These are phyloP conservation scores for Corymbia calophylla DNA, from an alignment of 441 rosid genomes.

Conservation along the genomic window DNA sequence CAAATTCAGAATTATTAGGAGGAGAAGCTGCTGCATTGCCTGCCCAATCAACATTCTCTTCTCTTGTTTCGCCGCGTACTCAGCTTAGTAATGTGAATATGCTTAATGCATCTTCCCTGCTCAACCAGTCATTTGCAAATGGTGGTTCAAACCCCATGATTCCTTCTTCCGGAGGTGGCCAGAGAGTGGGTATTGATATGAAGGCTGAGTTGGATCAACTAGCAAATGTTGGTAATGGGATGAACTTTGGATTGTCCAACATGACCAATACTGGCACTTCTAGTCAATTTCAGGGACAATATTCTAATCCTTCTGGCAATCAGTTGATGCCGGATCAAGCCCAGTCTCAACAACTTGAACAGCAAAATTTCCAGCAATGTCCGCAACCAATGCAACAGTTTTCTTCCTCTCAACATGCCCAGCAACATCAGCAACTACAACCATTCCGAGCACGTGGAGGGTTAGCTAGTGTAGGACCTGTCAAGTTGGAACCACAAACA, in stretches of 20 bases:
- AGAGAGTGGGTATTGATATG: constrained; percentile 11
- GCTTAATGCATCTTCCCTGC: constrained; percentile 21
- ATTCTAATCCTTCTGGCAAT: constrained; percentile 17
- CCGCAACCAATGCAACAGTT: constrained; percentile 30
- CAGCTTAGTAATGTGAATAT: constrained; percentile 58
- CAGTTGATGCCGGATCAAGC: constrained; percentile 8
- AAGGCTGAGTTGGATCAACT: constrained; percentile 18
- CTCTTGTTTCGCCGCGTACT: constrained; percentile 58
- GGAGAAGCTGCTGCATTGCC: constrained; percentile 69
- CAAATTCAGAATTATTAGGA: constrained; percentile 75
- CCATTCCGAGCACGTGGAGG: constrained; percentile 20
- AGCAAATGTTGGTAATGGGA: constrained; percentile 15
- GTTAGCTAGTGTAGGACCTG: constrained; percentile 7
- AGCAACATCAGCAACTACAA: constrained; percentile 27
- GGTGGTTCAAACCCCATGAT: constrained; percentile 10
- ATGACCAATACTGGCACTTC: constrained; percentile 18
- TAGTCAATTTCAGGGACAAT: constrained; percentile 18
- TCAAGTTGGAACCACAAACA: constrained; percentile 29
- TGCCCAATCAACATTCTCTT: constrained; percentile 70
- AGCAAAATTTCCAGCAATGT: constrained; percentile 16
- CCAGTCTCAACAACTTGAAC: constrained; percentile 22
- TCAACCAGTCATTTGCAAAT: constrained; percentile 22
- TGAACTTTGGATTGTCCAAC: constrained; percentile 17
- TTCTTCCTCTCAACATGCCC: constrained; percentile 10
- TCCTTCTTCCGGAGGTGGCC: constrained; percentile 15